Conservation (phyloP, 176 grass and related monocot species). For the Juncus effusus region DNA sequence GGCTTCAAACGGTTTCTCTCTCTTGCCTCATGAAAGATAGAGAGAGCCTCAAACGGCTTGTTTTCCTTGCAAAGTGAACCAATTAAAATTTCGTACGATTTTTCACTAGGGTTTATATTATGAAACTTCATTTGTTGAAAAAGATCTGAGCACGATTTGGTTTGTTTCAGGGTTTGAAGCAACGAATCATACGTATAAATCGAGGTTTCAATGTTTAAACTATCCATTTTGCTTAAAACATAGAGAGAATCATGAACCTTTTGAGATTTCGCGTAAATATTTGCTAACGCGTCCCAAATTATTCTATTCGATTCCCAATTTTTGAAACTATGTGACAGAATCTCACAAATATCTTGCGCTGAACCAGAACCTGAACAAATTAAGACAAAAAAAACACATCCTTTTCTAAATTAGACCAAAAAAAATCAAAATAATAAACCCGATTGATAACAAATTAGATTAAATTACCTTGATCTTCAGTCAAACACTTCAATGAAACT, state of each 20-base stretch:
- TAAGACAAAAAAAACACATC: slow-evolving; percentile 3
- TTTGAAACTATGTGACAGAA: slow-evolving; percentile 47
- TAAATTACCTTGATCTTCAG: slow-evolving; percentile 51
- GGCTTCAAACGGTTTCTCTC: slow-evolving; percentile 48
- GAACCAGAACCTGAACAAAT: slow-evolving; percentile 52
- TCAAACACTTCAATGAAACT: slow-evolving; percentile 36
- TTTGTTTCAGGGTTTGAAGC: slow-evolving; percentile 47
- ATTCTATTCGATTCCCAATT: slow-evolving; percentile 33
- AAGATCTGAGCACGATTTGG: slow-evolving; percentile 42
- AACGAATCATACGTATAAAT: slow-evolving; percentile 67
- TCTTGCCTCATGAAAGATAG: slow-evolving; percentile 61
- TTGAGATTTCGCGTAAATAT: slow-evolving; percentile 54
- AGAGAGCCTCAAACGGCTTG: slow-evolving; percentile 62
- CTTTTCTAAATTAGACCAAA: neutral
- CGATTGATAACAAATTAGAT: neutral
- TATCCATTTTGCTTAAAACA: slow-evolving; percentile 71
- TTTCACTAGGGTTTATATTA: slow-evolving; percentile 46
- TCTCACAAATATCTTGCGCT: slow-evolving; percentile 44
- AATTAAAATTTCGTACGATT: slow-evolving; percentile 60
- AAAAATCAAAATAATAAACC: slow-evolving; percentile 9
- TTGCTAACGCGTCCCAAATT: slow-evolving; percentile 80
- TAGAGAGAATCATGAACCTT: slow-evolving; percentile 71
- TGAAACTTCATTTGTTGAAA: slow-evolving; percentile 63
- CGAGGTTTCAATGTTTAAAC: slow-evolving; percentile 62
- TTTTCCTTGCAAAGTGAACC: slow-evolving; percentile 77